Evolutionary conservation across 352 stramenopile species (phyloP).

Genomic region (Globisporangium emineosum): DNA sequence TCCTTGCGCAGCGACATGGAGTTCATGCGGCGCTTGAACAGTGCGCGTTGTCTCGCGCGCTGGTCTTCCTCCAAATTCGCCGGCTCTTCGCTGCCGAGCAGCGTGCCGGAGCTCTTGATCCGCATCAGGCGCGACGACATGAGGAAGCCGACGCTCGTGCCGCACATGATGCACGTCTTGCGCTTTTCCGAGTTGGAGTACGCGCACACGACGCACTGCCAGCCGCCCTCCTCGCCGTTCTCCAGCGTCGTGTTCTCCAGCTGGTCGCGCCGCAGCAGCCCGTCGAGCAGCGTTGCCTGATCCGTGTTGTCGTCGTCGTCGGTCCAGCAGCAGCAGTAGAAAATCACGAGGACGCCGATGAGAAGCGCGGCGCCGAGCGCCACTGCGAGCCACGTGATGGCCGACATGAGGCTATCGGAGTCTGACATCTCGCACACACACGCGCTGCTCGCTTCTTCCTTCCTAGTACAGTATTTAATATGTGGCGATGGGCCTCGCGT

Average conservation of each 20-base stretch:
- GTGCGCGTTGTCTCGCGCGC: slow-evolving; percentile 44
- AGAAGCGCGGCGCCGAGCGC: slow-evolving; percentile 30
- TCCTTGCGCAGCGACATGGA: slow-evolving; percentile 54
- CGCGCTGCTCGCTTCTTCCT: neutral
- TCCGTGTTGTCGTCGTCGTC: slow-evolving; percentile 14
- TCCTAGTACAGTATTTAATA: too few species aligned
- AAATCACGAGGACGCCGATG: slow-evolving; percentile 21
- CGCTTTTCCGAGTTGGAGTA: slow-evolving; percentile 42
- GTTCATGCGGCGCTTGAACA: slow-evolving; percentile 73
- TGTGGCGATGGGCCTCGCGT: neutral
- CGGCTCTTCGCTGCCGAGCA: slow-evolving; percentile 41
- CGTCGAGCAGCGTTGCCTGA: slow-evolving; percentile 40
- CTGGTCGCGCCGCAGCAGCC: slow-evolving; percentile 57
- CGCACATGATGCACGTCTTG: slow-evolving; percentile 66
- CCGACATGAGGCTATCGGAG: slow-evolving; percentile 24
- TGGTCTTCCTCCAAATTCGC: slow-evolving; percentile 34
- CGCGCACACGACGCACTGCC: slow-evolving; percentile 73
- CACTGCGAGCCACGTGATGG: slow-evolving; percentile 39
- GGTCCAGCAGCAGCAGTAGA: slow-evolving; percentile 53
- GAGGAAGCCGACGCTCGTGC: slow-evolving; percentile 33
- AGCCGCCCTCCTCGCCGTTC: slow-evolving; percentile 42
- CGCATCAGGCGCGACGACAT: slow-evolving; percentile 34
- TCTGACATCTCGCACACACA: neutral
- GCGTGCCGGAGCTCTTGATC: slow-evolving; percentile 50
- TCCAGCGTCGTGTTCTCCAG: slow-evolving; percentile 52